Percentiles rank a stretch among this genome's conserved stretches.
phyloP scores from a whole-genome alignment of 2,329 filamentous ascomycete genomes.

The Arthrobotrys entomopaga region DNA sequence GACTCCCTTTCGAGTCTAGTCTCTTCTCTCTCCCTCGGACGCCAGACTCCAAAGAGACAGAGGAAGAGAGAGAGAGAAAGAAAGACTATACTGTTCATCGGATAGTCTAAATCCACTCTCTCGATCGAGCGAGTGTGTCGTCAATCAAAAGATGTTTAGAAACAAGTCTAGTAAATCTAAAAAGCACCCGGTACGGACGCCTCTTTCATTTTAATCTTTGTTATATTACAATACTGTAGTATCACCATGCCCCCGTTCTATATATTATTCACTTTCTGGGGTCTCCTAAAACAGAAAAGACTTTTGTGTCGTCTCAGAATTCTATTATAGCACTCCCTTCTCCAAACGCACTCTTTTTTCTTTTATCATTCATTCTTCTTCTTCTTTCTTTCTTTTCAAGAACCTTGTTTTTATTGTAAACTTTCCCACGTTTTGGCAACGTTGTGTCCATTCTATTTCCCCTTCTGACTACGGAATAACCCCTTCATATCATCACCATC shows the following conservation, averaged over 20 bases:
- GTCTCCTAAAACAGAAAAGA: too few relatives aligned
- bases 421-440: slow-evolving; percentile 6
- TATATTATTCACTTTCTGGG: background rate
- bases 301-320: too few relatives aligned
- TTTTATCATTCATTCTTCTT: slow-evolving; percentile 8
- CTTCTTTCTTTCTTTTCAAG: background rate
- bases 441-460: slow-evolving; percentile 1
- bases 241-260: background rate
- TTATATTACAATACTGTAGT: background rate
- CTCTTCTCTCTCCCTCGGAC: background rate
- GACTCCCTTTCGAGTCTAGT: slow-evolving; percentile 7
- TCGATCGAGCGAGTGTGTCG: background rate
- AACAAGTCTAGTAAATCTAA: slow-evolving; percentile 29
- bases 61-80: slow-evolving; percentile 3
- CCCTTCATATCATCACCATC: background rate
- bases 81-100: background rate
- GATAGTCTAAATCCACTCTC: slow-evolving; percentile 1
- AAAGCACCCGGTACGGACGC: slow-evolving; percentile 26
- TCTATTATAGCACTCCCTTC: background rate
- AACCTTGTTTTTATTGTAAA: background rate
- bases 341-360: slow-evolving; percentile 6
- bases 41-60: slow-evolving; percentile 15
- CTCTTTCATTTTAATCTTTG: slow-evolving; percentile 9
- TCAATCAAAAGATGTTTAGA: slow-evolving; percentile 13
- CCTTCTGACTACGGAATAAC: too few relatives aligned